Evolutionary conservation across 129 eudicot genomes (phyloP), one percentile per base, ranked within the genome.

Genomic region (Flaveria linearis): DNA sequence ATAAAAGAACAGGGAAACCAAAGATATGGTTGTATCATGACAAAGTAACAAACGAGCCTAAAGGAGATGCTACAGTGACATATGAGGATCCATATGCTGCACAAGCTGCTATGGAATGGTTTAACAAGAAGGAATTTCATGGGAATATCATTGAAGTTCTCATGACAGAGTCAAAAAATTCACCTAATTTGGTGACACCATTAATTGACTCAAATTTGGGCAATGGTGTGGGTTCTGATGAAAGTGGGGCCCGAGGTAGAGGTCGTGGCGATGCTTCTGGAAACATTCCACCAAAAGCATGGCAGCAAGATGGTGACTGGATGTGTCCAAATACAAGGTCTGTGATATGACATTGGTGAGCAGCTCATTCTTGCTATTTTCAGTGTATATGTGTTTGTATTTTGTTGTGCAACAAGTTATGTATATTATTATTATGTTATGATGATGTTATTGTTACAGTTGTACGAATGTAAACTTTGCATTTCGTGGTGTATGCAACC

Each of bases 221-320:
- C 26, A 41, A 39, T 71, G 93, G 80, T 47, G 61, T 82, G 78
- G 81, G 51, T 0, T 73, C 71, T 12, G 92, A 81, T 70, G 97
- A 86, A 64, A 79, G 84, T 62, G 91, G 57, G 57, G 97, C 86
- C 74, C 82, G 87, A 76, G 98, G 97, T 75, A 80, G 94, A 85
- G 99, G 97, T 2, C 91, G 85, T 28, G 99, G 97, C 47, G 99
- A 87, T 75, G 89, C 84, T 36, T 58, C 90, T 2, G 97, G 78
- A 53, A 87, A 84, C 67, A 84, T 77, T 61, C 76, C 91, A 11
- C 86, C 81, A 58, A 91, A 94, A 82, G 86, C 97, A 72, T 94
- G 99, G 99, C 96, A 91, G 76, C 97, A 94, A 84, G 99, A 91
- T 11, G 99, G 99, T 71, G 99, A 94, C 82, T 94, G 99, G 99